Evolutionary conservation across 2,329 filamentous ascomycete genomes (phyloP), one percentile per base, ranked within the genome.

Genomic region (Exophiala bonariae): DNA sequence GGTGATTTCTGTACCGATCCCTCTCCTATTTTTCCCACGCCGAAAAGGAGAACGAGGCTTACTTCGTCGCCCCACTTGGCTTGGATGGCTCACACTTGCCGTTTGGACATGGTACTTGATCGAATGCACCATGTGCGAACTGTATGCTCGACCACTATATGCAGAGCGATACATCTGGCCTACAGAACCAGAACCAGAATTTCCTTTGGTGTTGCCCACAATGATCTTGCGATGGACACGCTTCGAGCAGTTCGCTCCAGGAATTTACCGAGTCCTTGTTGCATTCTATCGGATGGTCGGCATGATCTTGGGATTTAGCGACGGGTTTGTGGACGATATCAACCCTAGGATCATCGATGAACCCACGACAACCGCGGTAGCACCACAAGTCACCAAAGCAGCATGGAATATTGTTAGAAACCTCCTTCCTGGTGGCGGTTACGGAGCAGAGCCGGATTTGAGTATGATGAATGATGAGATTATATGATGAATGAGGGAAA

Each of bases 181-280:
- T 43, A 65, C 79, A 26, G 66, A 72, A 34, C 70, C 70, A 16
- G 66, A 79, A 51, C 80, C 80, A 0, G 59, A 66, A 17, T 78
- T 74, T 41, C 80, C 80, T 0, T 79, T 74, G 50, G 78, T 80
- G 4, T 68, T 80, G 4, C 76, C 77, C 3, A 81, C 77, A 3
- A 69, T 82, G 59, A 47, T 80, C 3, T 77, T 63, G 63, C 69
- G 71, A 18, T 73, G 71, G 71, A 45, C 19, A 46, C 47, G 34
- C 13, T 33, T 50, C n/a, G 44, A 44, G 5, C 22, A 18, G 20
- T 22, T 50, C 8, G 42, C 26, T n/a, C 39, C 49, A n/a, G 40
- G 28, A 3, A 3, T 57, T n/a, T 50, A 44, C 34, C 42, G 39
- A 16, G 14, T 58, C 4, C 3, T 58, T 8, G 39, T 57, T 3